Evolutionary conservation across 2,329 filamentous ascomycete genomes (phyloP).

Genomic region (Bipolaris oryzae): DNA sequence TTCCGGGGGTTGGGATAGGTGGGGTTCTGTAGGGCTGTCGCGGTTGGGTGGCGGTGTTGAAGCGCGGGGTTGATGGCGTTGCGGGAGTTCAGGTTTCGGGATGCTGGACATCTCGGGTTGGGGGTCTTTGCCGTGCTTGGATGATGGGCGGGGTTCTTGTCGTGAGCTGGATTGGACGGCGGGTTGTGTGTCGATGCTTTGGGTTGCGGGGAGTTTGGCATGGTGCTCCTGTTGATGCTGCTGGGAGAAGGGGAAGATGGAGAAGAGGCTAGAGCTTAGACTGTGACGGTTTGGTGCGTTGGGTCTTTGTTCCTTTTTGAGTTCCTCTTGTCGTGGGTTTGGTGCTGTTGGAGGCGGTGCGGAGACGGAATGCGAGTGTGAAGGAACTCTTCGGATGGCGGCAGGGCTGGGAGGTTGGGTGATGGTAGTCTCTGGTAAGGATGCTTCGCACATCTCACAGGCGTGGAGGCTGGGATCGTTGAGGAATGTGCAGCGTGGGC

Average conservation of each 20-base stretch:
- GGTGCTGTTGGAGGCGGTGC: slow-evolving; percentile 27
- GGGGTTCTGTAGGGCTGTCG: slow-evolving; percentile 4
- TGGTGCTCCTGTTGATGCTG: slow-evolving; percentile 42
- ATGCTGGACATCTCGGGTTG: not conserved
- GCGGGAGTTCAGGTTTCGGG: not conserved
- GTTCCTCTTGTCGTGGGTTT: slow-evolving; percentile 6
- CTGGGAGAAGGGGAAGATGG: slow-evolving; percentile 45
- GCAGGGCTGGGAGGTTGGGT: slow-evolving; percentile 33
- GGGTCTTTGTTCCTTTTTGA: slow-evolving; percentile 23
- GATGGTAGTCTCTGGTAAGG: slow-evolving; percentile 32
- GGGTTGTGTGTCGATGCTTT: slow-evolving; percentile 15
- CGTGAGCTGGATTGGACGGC: slow-evolving; percentile 4
- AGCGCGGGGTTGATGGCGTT: not conserved
- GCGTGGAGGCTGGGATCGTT: slow-evolving; percentile 39
- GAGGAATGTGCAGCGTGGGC: slow-evolving; percentile 44
- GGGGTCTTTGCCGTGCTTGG: slow-evolving; percentile 5
- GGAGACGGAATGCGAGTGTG: slow-evolving; percentile 40
- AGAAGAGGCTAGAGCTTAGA: slow-evolving; percentile 43
- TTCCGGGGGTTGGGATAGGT: slow-evolving; percentile 30
- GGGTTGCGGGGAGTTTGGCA: slow-evolving; percentile 35
- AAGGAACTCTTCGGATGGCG: slow-evolving; percentile 14
- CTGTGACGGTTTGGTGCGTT: slow-evolving; percentile 38
- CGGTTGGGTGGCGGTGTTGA: slow-evolving; percentile 14
- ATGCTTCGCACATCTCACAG: slow-evolving; percentile 44
- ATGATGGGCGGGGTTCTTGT: slow-evolving; percentile 2